Percentiles rank a stretch among this genome's conserved stretches.
These are phyloP conservation scores for Chlamydomonas reinhardtii DNA, from an alignment of 163 green algal species.

Conservation along the genomic window DNA sequence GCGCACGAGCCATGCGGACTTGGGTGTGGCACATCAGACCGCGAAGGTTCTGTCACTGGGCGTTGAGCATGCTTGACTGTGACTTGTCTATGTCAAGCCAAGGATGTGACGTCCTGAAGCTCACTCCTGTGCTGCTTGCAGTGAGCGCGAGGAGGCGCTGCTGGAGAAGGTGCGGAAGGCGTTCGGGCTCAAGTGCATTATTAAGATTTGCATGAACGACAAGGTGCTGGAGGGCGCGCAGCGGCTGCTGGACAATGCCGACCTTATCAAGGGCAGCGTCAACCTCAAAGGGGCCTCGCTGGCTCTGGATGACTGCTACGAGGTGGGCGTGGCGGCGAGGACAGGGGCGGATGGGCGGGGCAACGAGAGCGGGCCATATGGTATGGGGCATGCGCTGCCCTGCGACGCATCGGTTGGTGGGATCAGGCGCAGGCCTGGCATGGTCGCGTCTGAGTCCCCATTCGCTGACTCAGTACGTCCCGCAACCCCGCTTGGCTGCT, in stretches of 20 bases:
- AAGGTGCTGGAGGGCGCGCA: slow-evolving; percentile 69
- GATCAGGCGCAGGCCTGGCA: too few species aligned
- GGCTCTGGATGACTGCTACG: slow-evolving; percentile 83
- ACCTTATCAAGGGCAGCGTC: slow-evolving; percentile 70
- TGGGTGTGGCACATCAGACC: too few species aligned
- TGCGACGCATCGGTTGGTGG: too few species aligned
- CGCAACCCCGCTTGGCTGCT: not conserved
- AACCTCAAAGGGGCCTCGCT: slow-evolving; percentile 76
- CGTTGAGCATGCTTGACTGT: too few species aligned
- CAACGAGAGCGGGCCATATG: not conserved
- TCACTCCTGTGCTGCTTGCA: not conserved
- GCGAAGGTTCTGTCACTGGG: too few species aligned
- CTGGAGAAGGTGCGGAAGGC: slow-evolving; percentile 69
- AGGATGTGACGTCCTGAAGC: too few species aligned
- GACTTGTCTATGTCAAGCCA: too few species aligned
- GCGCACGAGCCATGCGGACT: too few species aligned
- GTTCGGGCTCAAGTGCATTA: slow-evolving; percentile 57
- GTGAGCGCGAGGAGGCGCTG: slow-evolving; percentile 71
- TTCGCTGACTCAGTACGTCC: too few species aligned
- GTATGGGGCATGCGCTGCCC: too few species aligned
- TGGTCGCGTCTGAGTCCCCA: too few species aligned
- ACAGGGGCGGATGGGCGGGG: not conserved
- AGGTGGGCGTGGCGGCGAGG: slow-evolving; percentile 46
- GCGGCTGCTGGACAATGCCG: slow-evolving; percentile 72
- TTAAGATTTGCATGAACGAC: slow-evolving; percentile 65